Conservation (phyloP, 345 rosid species). For the Capsella bursapastoris region DNA sequence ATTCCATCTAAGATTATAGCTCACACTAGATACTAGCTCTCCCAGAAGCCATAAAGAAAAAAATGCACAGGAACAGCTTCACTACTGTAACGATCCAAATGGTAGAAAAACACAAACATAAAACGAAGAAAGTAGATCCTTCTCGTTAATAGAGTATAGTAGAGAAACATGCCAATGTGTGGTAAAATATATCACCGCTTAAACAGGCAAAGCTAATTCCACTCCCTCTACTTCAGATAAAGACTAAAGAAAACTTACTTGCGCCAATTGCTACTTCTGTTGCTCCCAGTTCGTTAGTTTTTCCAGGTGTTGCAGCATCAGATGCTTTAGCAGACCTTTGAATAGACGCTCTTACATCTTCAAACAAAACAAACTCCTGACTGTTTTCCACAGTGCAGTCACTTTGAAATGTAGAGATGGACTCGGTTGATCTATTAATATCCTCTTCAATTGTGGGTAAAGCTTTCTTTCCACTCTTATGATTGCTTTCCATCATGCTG, state of each 20-base stretch:
- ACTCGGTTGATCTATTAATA: conserved; percentile 69
- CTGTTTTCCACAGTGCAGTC: conserved; percentile 63
- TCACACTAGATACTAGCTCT: conserved; percentile 20
- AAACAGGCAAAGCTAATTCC: conserved; percentile 12
- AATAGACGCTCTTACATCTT: conserved; percentile 86
- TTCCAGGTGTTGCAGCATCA: conserved; percentile 39
- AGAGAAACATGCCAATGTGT: conserved; percentile 5
- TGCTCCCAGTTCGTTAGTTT: conserved; percentile 32
- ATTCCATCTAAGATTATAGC: conserved; percentile 17
- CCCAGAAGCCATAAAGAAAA: not conserved
- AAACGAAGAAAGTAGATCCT: conserved; percentile 7
- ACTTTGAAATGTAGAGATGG: conserved; percentile 72
- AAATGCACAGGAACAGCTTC: conserved; percentile 1
- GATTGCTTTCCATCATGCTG: conserved; percentile 66
- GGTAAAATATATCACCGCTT: not conserved
- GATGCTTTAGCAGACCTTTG: conserved; percentile 55
- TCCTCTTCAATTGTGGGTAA: conserved; percentile 85
- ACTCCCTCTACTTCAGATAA: conserved; percentile 8
- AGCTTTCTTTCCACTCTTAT: conserved; percentile 49
- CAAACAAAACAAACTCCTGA: conserved; percentile 73
- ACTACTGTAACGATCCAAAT: not conserved
- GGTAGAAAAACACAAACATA: conserved; percentile 11
- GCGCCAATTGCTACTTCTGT: conserved; percentile 34
- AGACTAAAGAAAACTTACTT: conserved; percentile 51
- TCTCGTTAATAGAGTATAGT: not conserved